phyloP scores from a whole-genome alignment of 2,329 filamentous ascomycete genomes.

The Taxawa tesnikishii region DNA sequence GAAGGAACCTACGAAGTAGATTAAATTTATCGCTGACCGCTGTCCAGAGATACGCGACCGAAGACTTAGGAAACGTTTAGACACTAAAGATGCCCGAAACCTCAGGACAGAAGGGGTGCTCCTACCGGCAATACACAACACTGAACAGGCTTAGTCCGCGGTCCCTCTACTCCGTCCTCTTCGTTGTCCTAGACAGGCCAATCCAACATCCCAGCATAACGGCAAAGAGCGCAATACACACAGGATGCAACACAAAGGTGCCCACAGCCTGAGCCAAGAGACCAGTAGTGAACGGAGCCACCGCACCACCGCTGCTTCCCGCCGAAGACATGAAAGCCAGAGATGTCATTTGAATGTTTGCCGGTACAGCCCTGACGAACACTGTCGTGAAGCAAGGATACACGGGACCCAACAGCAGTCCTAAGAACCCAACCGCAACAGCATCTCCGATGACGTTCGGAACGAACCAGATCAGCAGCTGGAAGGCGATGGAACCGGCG shows the following conservation, averaged over 20 bases:
- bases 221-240: slow-evolving; percentile 53
- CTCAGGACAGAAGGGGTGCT: too few species aligned
- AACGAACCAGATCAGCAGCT: slow-evolving; percentile 67
- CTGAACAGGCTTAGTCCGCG: too few species aligned
- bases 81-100: too few species aligned
- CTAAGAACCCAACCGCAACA: slow-evolving; percentile 47
- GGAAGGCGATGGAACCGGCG: slow-evolving; percentile 50
- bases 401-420: slow-evolving; percentile 63
- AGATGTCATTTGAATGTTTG: slow-evolving; percentile 48
- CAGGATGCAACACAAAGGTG: slow-evolving; percentile 52
- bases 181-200: slow-evolving; percentile 41
- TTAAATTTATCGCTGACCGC: too few species aligned
- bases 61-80: too few species aligned
- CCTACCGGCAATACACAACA: too few species aligned
- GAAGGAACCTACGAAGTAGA: too few species aligned
- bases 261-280: slow-evolving; percentile 49
- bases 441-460: slow-evolving; percentile 54
- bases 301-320: slow-evolving; percentile 55
- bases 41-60: too few species aligned
- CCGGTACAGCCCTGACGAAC: slow-evolving; percentile 48
- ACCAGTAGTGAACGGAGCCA: slow-evolving; percentile 55
- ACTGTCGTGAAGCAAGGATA: slow-evolving; percentile 62
- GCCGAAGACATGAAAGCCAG: slow-evolving; percentile 58
- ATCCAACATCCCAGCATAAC: slow-evolving; percentile 57
- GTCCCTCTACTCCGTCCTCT: slow-evolving; percentile 49